Percentiles rank a stretch among this genome's conserved stretches.
Evolutionary conservation across 805 yeast species (phyloP).

Genomic region (Sugiyamaella smithiae): DNA sequence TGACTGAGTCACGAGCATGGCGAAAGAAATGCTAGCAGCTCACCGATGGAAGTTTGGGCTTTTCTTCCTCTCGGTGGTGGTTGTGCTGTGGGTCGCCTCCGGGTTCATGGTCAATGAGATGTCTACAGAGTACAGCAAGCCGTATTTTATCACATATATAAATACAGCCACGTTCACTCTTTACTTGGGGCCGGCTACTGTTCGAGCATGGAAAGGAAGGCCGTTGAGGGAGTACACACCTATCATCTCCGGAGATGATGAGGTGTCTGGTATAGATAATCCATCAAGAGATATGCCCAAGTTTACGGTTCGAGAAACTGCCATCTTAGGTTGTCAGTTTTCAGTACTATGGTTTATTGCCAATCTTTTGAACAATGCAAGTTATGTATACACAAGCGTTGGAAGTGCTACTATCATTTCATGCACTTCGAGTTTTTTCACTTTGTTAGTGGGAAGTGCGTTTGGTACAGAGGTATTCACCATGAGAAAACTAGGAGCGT

Average conservation of each 20-base stretch:
- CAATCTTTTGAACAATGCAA: slow-evolving; percentile 83
- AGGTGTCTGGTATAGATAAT: neutral
- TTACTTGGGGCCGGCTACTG: slow-evolving; percentile 47
- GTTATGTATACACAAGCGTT: slow-evolving; percentile 84
- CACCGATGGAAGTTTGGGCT: slow-evolving; percentile 74
- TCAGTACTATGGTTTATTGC: slow-evolving; percentile 88
- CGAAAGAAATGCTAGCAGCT: neutral
- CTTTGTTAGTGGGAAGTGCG: slow-evolving; percentile 74
- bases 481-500: slow-evolving; percentile 61
- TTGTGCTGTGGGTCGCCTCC: slow-evolving; percentile 85
- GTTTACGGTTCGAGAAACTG: slow-evolving; percentile 53
- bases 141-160: slow-evolving; percentile 87
- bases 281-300: neutral
- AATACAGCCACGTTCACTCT: slow-evolving; percentile 83
- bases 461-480: slow-evolving; percentile 70
- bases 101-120: slow-evolving; percentile 72
- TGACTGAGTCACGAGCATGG: neutral
- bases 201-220: slow-evolving; percentile 8
- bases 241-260: neutral
- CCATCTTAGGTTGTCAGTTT: slow-evolving; percentile 72
- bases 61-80: slow-evolving; percentile 67
- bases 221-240: neutral
- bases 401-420: slow-evolving; percentile 92
- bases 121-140: slow-evolving; percentile 63
- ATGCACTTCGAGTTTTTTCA: slow-evolving; percentile 91